Base-by-base conservation (phyloP, 1,139 yeast species). In the Candida labiduridarum region DNA sequence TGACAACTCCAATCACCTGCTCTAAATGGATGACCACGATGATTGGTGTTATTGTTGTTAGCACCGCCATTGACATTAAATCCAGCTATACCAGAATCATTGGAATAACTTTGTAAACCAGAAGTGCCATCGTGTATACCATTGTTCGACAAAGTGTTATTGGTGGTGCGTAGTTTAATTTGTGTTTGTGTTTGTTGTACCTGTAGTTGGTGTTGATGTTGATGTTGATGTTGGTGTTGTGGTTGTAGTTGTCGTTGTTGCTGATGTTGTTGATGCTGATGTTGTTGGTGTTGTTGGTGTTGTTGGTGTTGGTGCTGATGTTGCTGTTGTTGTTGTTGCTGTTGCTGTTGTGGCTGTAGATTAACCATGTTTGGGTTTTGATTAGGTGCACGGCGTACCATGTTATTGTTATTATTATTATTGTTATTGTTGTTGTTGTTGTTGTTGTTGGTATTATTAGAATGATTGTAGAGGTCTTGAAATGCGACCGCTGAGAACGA, bases 1-100 rank as follows among this genome's bases (percentile, higher is more conserved):
- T 87, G 95, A 73, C 97, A 91, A 66, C 90, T 91, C 97, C 97
- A 92, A 68, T 92, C 98, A 44, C 98, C 97, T 2, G 97, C 97
- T 61, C 97, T 81, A 68, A 92, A 92, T 14, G 97, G 97, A 11
- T 54, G 52, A 22, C 49, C 47, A 48, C 56, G 50, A 43, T 43
- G 42, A 16, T 41, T 42, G 43, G 49, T 46, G 38, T 52, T 55
- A 27, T 52, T 50, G 43, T 53, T 47, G 44, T 51, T 47, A 34
- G 14, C 43, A 16, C 29, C 29, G 6, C 29, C 15, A 18, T 6
- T 11, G 8, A 33, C 3, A 15, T 40, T 27, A 10, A 15, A 8
- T 14, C 18, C 22, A 15, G 14, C 14, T 10, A 27, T 19, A 15
- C 16, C 12, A 19, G 43, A 27, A 4, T 40, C 43, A 15, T 40